Base-by-base conservation (phyloP, 805 yeast genomes). In the Tetrapisispora taiwanensis region DNA sequence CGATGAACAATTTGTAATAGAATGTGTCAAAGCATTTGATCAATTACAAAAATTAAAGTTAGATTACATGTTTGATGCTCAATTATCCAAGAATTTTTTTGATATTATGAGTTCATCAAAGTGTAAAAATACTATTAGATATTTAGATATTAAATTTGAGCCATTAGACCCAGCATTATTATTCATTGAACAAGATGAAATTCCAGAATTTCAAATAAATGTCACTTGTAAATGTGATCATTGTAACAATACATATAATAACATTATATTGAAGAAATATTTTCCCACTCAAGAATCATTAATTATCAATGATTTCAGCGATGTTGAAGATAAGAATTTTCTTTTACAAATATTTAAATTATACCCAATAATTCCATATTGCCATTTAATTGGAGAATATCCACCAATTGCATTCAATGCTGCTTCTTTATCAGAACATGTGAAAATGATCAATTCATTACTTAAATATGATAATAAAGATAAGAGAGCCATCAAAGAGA, bases 381-480 rank as follows among this genome's bases (percentile, higher is more conserved):
- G 69, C 4, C 62, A 59, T 36, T 59, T 63, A 14, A 52, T 66
- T 36, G 70, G 63, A 35, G 48, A 43, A 18, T 56, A 52, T 41
- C 71, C 72, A 9, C 51, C 68, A 2, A 63, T 67, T n/a, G 62
- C 62, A 19, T 65, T 57, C 19, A 58, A 64, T 19, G 52, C 62
- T 3, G 62, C 55, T 33, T 56, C 61, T 14, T 44, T 65, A 12
- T 49, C 52, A 3, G 48, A 51, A 2, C 58, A 59, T 39, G 54
- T 60, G 1, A 38, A 44, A 2, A 52, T 54, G 17, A 53, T 60
- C 26, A 68, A 67, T 40, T 44, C 43, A 6, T 36, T 55, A 4
- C 43, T 53, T 3, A 40, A 45, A 10, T 52, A 56, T 15, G 48
- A 45, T 17, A 32, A 55, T 30, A 41, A 48, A 13, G 28, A 42